These are phyloP conservation scores for Cornus florida DNA, from an alignment of 148 eudicot species.

Conservation along the genomic window DNA sequence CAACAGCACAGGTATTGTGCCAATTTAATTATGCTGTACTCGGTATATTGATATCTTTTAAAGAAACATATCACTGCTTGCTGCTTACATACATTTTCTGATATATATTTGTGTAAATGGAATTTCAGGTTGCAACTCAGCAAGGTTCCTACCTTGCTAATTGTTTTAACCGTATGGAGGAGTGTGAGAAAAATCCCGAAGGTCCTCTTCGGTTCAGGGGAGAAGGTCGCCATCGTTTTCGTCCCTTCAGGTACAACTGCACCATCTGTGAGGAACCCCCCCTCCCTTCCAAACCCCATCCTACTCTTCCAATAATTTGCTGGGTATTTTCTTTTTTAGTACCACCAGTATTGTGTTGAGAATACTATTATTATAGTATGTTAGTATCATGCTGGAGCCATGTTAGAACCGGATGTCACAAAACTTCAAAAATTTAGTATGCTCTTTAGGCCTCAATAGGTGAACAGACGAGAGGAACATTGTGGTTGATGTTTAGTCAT, in stretches of 20 bases:
- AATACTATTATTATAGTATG: not conserved
- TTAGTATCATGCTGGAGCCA: not conserved
- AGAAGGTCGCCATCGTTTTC: conserved; percentile 80
- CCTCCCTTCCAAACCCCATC: not conserved
- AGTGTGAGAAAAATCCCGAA: conserved; percentile 70
- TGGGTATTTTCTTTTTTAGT: no score
- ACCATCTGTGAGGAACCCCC: not conserved
- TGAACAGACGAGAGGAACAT: not conserved
- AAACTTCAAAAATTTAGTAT: no score
- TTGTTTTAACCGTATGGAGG: conserved; percentile 86
- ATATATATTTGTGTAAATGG: not conserved
- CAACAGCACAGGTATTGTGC: conserved; percentile 75
- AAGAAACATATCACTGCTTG: not conserved
- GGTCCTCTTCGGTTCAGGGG: conserved; percentile 85
- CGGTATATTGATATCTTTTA: not conserved
- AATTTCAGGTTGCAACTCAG: conserved; percentile 79
- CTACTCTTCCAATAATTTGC: not conserved
- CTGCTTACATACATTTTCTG: not conserved
- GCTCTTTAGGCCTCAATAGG: not conserved
- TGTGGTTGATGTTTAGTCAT: not conserved
- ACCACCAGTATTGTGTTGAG: no score
- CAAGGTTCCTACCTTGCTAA: conserved; percentile 81
- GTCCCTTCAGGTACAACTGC: conserved; percentile 65
- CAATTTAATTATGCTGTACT: not conserved
- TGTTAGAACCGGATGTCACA: not conserved